phyloP scores from a whole-genome alignment of 2,329 filamentous ascomycete genomes.

The Trichoderma sp. region DNA sequence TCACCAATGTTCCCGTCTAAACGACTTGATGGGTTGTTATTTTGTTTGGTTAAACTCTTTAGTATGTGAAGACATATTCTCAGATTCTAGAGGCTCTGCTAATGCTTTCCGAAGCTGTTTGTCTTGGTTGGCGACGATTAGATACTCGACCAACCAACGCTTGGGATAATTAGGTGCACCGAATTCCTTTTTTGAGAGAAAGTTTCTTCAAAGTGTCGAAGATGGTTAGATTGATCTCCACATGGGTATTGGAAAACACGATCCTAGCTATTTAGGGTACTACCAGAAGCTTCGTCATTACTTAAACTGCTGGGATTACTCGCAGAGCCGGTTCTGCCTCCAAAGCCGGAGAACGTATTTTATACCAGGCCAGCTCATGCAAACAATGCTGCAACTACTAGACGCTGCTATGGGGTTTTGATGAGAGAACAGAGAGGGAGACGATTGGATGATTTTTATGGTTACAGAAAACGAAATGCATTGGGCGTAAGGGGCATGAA shows the following conservation, averaged over 20 bases:
- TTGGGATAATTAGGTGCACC: not conserved
- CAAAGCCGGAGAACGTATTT: not conserved
- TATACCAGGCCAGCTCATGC: not conserved
- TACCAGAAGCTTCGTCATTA: not conserved
- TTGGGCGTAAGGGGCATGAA: not conserved
- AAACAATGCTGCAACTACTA: not conserved
- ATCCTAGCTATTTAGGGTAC: not conserved
- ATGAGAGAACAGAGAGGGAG: not conserved
- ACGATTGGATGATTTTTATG: not conserved
- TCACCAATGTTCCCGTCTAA: constrained; percentile 61
- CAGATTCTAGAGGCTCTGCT: not conserved
- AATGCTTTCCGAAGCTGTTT: not conserved
- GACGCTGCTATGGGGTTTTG: not conserved
- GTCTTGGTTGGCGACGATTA: not conserved
- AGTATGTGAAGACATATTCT: not conserved
- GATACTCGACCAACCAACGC: not conserved
- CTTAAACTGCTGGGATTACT: not conserved
- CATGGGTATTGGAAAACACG: not conserved
- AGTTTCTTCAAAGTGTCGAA: not conserved
- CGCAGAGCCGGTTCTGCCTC: not conserved
- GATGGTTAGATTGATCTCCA: not conserved
- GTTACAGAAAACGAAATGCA: not conserved
- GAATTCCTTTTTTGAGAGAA: not conserved
- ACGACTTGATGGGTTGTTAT: not conserved
- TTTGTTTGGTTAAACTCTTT: not conserved